Conservation (phyloP, 257 asterid species). For the Solanum chilense region DNA sequence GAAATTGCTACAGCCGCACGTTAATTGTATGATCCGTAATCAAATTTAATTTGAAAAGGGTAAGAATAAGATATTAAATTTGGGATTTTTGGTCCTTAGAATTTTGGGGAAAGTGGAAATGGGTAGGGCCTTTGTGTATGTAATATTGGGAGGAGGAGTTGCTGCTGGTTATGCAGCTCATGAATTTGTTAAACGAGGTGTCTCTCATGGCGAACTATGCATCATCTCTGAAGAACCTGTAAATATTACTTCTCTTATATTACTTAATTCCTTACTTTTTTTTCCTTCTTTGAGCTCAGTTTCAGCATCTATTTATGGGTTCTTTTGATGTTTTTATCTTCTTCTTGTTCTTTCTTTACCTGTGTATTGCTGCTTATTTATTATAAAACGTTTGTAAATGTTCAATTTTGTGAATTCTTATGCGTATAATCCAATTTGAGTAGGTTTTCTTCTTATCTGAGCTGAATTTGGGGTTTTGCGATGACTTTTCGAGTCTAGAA, state of each 20-base stretch:
- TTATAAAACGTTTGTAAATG: background rate
- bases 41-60: background rate
- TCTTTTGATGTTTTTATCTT: background rate
- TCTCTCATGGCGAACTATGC: constrained; percentile 82
- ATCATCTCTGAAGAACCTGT: constrained; percentile 92
- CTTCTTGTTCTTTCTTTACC: background rate
- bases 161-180: constrained; percentile 92
- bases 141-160: constrained; percentile 90
- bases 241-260: background rate
- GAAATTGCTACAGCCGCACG: background rate
- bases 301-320: background rate
- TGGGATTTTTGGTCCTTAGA: background rate
- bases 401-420: background rate
- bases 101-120: constrained; percentile 11
- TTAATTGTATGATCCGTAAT: background rate
- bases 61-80: background rate
- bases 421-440: background rate
- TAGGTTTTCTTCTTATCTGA: background rate
- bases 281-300: background rate
- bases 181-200: constrained; percentile 71
- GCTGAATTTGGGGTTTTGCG: background rate
- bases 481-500: background rate
- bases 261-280: background rate
- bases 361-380: background rate
- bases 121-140: constrained; percentile 96